These are phyloP conservation scores for Russula brevipes DNA, from an alignment of 768 basidiomycete genomes.

Conservation along the genomic window DNA sequence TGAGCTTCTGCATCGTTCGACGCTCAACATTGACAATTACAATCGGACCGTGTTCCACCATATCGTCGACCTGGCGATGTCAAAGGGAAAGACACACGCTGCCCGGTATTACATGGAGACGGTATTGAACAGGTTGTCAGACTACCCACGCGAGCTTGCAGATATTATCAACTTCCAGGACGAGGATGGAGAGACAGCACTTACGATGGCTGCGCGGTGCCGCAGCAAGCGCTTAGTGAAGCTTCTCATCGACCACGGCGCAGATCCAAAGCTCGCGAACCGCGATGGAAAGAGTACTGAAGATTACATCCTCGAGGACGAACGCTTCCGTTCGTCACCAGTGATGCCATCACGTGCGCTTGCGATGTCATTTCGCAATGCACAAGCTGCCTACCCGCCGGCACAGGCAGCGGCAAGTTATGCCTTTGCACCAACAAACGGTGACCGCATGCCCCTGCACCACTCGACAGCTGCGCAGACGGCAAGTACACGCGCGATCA, in stretches of 20 bases:
- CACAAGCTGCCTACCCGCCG: conserved; percentile 55
- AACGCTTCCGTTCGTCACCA: conserved; percentile 91
- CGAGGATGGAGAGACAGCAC: conserved; percentile 95
- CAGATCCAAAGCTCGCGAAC: conserved; percentile 90
- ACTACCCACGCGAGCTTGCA: conserved; percentile 92
- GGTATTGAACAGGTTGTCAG: conserved; percentile 75
- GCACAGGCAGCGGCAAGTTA: conserved; percentile 38
- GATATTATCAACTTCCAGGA: conserved; percentile 99
- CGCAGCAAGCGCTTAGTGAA: conserved; percentile 94
- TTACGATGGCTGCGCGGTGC: conserved; percentile 95
- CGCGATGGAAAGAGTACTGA: conserved; percentile 95
- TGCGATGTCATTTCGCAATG: conserved; percentile 69
- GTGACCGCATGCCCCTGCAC: conserved; percentile 71
- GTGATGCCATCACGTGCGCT: conserved; percentile 62
- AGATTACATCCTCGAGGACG: conserved; percentile 98
- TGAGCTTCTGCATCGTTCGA: conserved; percentile 94
- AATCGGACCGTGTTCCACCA: conserved; percentile 99
- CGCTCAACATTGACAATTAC: conserved; percentile 96
- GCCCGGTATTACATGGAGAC: conserved; percentile 99
- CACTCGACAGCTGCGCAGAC: conserved; percentile 81
- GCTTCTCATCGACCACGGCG: conserved; percentile 91
- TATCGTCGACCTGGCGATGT: conserved; percentile 94
- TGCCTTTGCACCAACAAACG: conserved; percentile 46
- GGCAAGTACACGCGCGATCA: conserved; percentile 78
- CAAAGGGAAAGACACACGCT: conserved; percentile 96